phyloP scores from a whole-genome alignment of 1,139 yeast species.

The Candida sanyaensis region DNA sequence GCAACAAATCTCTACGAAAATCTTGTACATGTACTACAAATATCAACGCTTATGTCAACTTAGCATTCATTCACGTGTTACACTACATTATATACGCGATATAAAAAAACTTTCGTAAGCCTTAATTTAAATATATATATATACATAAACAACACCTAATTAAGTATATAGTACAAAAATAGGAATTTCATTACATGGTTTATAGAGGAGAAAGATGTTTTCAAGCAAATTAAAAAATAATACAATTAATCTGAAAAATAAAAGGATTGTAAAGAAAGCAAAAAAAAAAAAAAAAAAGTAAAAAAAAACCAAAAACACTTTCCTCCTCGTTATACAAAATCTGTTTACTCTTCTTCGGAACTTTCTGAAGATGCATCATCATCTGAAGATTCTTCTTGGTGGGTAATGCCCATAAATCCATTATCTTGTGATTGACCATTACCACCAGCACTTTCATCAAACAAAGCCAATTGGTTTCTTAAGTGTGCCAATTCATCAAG shows the following conservation, averaged over 20 bases:
- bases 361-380: conserved; percentile 54
- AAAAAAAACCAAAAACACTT: not conserved
- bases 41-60: no score
- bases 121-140: not conserved
- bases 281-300: not conserved
- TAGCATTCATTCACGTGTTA: no score
- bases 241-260: not conserved
- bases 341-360: conserved; percentile 61
- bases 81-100: no score
- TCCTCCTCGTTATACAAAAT: not conserved
- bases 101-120: not conserved
- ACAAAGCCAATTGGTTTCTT: conserved; percentile 78
- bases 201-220: no score
- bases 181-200: not conserved
- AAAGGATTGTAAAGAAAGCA: not conserved
- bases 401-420: conserved; percentile 30
- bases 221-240: not conserved
- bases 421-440: conserved; percentile 17
- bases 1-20: not conserved
- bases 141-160: conserved; percentile 1
- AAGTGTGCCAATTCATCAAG: conserved; percentile 81
- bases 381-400: conserved; percentile 46
- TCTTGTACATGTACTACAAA: no score
- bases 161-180: not conserved
- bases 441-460: conserved; percentile 51